These are phyloP conservation scores for Pestalotiopsis sp. DNA, from an alignment of 2,329 filamentous ascomycete genomes.

Conservation along the genomic window DNA sequence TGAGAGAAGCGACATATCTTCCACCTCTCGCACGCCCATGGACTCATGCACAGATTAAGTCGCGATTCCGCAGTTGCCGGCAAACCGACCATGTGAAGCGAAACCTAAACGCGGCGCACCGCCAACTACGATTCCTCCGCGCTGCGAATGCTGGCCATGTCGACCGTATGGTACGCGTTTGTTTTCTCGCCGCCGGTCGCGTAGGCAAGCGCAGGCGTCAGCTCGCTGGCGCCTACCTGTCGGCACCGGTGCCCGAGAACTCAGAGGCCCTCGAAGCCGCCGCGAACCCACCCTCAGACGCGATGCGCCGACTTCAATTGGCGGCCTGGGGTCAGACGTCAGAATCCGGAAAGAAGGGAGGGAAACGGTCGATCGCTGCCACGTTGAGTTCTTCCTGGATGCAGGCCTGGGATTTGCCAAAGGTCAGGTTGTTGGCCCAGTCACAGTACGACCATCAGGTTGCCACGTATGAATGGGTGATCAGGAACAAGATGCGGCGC, in stretches of 20 bases:
- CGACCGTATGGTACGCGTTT: slow-evolving; percentile 47
- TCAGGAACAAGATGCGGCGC: slow-evolving; percentile 30
- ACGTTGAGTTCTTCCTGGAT: slow-evolving; percentile 40
- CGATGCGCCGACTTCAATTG: not conserved
- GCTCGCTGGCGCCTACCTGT: slow-evolving; percentile 43
- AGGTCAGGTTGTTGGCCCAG: slow-evolving; percentile 42
- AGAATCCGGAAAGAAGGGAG: not conserved
- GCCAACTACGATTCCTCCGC: slow-evolving; percentile 49
- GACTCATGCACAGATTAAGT: slow-evolving; percentile 44
- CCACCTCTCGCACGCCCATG: slow-evolving; percentile 51
- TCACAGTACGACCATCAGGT: slow-evolving; percentile 42
- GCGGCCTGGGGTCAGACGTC: not conserved
- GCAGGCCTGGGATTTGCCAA: slow-evolving; percentile 51
- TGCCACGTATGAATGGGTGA: slow-evolving; percentile 17
- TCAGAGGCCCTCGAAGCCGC: slow-evolving; percentile 41
- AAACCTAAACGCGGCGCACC: slow-evolving; percentile 43
- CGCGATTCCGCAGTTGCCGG: slow-evolving; percentile 47
- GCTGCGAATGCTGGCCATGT: slow-evolving; percentile 56
- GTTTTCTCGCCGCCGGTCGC: slow-evolving; percentile 55
- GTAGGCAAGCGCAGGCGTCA: slow-evolving; percentile 52
- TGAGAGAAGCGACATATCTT: slow-evolving; percentile 64
- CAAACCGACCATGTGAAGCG: slow-evolving; percentile 22
- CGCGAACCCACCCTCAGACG: not conserved
- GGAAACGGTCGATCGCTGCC: not conserved
- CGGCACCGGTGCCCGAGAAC: slow-evolving; percentile 40